Evolutionary conservation across 2,329 filamentous ascomycete genomes (phyloP).

Genomic region (Diaporthe citrichinensis): DNA sequence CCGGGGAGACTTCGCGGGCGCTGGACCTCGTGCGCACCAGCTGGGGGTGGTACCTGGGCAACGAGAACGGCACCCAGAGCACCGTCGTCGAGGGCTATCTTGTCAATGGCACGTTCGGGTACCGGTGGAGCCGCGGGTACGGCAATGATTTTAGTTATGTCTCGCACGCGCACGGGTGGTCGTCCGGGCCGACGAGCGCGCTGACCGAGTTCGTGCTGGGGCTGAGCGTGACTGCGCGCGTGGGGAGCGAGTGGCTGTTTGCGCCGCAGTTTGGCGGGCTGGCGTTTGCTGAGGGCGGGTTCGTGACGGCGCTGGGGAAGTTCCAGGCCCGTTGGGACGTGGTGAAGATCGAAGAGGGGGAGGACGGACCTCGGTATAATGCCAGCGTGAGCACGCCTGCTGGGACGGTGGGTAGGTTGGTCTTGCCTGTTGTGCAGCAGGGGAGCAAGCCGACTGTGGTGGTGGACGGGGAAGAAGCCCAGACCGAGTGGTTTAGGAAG

Average conservation of each 20-base stretch:
- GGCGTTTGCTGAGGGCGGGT: slow-evolving; percentile 55
- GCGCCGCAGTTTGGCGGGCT: slow-evolving; percentile 58
- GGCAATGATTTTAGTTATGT: slow-evolving; percentile 61
- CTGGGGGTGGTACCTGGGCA: slow-evolving; percentile 74
- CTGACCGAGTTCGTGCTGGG: slow-evolving; percentile 61
- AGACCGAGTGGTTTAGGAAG: slow-evolving; percentile 37
- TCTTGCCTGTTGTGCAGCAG: slow-evolving; percentile 44
- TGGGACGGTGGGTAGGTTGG: slow-evolving; percentile 46
- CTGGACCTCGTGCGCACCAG: slow-evolving; percentile 67
- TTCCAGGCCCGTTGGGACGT: slow-evolving; percentile 52
- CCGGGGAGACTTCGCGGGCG: slow-evolving; percentile 62
- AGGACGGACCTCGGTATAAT: slow-evolving; percentile 41
- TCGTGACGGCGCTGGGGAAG: slow-evolving; percentile 55
- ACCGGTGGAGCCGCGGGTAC: slow-evolving; percentile 67
- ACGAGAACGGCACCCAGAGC: slow-evolving; percentile 69
- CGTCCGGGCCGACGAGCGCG: slow-evolving; percentile 61
- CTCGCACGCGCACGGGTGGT: slow-evolving; percentile 66
- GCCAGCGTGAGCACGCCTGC: slow-evolving; percentile 47
- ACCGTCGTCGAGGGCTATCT: slow-evolving; percentile 74
- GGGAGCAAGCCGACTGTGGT: slow-evolving; percentile 39
- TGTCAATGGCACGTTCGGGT: slow-evolving; percentile 69
- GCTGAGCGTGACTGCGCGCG: slow-evolving; percentile 53
- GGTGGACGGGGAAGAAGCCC: slow-evolving; percentile 43
- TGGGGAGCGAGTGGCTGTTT: slow-evolving; percentile 54
- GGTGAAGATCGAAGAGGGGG: slow-evolving; percentile 16